A percentile compares a stretch with the other conserved stretches of the same genome.
phyloP scores from a whole-genome alignment of 306 rosid species.

The Prunus davidiana region DNA sequence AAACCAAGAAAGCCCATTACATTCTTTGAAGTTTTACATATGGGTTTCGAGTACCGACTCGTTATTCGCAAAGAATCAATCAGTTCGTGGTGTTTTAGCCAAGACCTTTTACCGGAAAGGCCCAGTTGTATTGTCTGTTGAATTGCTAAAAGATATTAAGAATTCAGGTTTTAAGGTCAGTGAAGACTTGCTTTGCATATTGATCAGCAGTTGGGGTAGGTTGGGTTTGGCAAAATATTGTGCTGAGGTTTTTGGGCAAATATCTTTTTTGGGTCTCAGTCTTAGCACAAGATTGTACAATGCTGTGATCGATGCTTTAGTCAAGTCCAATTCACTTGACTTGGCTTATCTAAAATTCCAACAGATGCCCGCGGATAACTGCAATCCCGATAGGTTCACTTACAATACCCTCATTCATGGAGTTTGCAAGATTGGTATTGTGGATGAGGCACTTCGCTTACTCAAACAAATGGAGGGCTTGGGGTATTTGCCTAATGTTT shows the following conservation, averaged over 20 bases:
- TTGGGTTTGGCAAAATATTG: conserved; percentile 77
- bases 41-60: conserved; percentile 65
- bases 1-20: conserved; percentile 58
- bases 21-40: conserved; percentile 51
- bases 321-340: conserved; percentile 80
- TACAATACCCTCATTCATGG: conserved; percentile 81
- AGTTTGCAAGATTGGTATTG: conserved; percentile 70
- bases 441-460: conserved; percentile 82
- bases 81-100: conserved; percentile 47
- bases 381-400: conserved; percentile 72
- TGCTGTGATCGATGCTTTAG: conserved; percentile 77
- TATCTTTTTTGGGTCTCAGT: conserved; percentile 54
- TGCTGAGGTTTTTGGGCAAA: conserved; percentile 60
- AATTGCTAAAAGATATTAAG: conserved; percentile 52
- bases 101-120: conserved; percentile 45
- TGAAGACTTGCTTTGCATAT: conserved; percentile 55
- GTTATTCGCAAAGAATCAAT: conserved; percentile 31
- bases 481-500: conserved; percentile 71
- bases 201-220: conserved; percentile 84
- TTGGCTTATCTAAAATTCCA: conserved; percentile 80
- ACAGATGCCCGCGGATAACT: conserved; percentile 64
- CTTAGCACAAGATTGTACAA: conserved; percentile 78
- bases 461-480: conserved; percentile 66
- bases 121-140: conserved; percentile 58
- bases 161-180: conserved; percentile 48